Evolutionary conservation across 2,329 filamentous ascomycete genomes (phyloP).

Genomic region (Emmonsiellopsis sp.): DNA sequence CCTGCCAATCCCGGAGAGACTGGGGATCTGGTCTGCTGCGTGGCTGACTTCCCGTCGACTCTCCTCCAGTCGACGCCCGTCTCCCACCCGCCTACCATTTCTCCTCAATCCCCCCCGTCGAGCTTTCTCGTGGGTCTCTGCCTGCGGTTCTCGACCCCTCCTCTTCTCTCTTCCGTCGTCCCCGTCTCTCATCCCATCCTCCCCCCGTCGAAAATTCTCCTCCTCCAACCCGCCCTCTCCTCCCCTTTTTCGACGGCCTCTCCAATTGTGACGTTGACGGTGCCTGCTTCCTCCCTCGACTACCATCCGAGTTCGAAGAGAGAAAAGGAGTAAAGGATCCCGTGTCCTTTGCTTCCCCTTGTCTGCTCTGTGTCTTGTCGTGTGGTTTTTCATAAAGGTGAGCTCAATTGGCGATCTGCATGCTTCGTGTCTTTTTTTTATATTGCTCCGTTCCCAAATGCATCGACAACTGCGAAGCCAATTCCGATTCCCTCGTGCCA

Average conservation of each 20-base stretch:
- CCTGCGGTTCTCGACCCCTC: slow-evolving; percentile 1
- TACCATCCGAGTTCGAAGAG: not conserved
- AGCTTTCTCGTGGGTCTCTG: not conserved
- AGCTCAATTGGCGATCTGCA: not conserved
- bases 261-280: slow-evolving; percentile 1
- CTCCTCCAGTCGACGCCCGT: slow-evolving; percentile 18
- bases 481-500: not conserved
- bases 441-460: not conserved
- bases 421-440: not conserved
- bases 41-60: slow-evolving; percentile 13
- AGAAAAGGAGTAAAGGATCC: not conserved
- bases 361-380: not conserved
- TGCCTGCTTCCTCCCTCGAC: not conserved
- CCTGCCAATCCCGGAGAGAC: slow-evolving; percentile 31
- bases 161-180: not conserved
- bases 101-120: slow-evolving; percentile 15
- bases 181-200: slow-evolving; percentile 3
- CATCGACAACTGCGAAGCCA: not conserved
- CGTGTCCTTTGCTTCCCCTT: not conserved
- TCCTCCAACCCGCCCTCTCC: not conserved
- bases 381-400: not conserved
- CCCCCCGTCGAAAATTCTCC: not conserved
- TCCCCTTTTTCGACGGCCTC: slow-evolving; percentile 12
- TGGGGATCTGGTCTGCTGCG: slow-evolving; percentile 27
- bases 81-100: slow-evolving; percentile 23